A percentile compares a stretch with the other conserved stretches of the same genome.
These are phyloP conservation scores for Tetraselmis striata DNA, from an alignment of 139 green algal genomes.

Conservation along the genomic window DNA sequence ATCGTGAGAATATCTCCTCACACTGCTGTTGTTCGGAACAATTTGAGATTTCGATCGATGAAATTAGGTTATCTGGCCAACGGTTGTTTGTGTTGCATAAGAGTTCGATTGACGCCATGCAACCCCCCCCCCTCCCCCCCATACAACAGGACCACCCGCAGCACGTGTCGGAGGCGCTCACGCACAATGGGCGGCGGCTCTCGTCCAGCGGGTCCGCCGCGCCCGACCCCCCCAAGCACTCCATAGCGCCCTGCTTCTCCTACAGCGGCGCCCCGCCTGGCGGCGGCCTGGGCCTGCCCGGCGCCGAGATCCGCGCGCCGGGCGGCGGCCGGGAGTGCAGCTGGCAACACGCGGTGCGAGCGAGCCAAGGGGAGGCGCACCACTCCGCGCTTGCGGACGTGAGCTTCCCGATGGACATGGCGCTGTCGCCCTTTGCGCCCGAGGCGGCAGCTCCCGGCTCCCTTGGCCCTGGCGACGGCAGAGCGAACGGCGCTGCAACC, in stretches of 20 bases:
- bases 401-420: not conserved
- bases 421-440: not conserved
- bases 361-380: not conserved
- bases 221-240: not conserved
- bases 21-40: no score
- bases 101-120: no score
- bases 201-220: not conserved
- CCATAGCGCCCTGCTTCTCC: not conserved
- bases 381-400: not conserved
- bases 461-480: no score
- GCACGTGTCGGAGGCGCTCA: not conserved
- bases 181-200: not conserved
- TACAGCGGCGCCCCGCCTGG: not conserved
- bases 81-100: no score
- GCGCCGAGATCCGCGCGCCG: not conserved
- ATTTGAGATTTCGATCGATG: no score
- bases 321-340: not conserved
- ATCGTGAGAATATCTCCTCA: no score
- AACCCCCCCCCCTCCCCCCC: not conserved
- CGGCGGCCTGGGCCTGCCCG: not conserved
- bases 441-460: not conserved
- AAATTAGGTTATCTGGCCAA: no score
- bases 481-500: no score
- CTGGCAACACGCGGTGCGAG: not conserved
- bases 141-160: not conserved